Evolutionary conservation across 768 basidiomycete species (phyloP).

Genomic region (Candolleomyces aberdarensis): DNA sequence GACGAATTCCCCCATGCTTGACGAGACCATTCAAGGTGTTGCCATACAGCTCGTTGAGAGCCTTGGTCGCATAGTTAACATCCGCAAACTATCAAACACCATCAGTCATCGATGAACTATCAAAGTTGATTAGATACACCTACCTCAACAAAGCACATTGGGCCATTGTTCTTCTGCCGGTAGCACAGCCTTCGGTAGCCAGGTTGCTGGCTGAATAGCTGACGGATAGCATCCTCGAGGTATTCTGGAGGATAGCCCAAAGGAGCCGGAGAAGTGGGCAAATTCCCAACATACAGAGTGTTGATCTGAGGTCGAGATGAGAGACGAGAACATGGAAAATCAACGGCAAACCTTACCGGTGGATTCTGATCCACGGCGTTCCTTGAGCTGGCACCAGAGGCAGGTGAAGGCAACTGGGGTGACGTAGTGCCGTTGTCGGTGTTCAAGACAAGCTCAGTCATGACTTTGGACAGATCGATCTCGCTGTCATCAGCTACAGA

Average conservation of each 20-base stretch:
- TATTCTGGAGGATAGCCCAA: conserved; percentile 71
- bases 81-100: conserved; percentile 73
- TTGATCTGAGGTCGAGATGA: conserved; percentile 61
- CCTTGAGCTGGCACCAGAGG: conserved; percentile 55
- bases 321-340: background rate
- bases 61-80: conserved; percentile 76
- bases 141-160: conserved; percentile 99
- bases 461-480: conserved; percentile 34
- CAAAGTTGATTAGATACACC: background rate
- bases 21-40: conserved; percentile 88
- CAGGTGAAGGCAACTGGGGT: conserved; percentile 75
- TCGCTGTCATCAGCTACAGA: conserved; percentile 19
- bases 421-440: conserved; percentile 57
- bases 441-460: conserved; percentile 50
- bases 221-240: conserved; percentile 83
- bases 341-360: conserved; percentile 51
- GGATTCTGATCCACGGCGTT: conserved; percentile 86
- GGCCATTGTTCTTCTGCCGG: conserved; percentile 94
- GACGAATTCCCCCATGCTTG: conserved; percentile 92
- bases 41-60: conserved; percentile 89
- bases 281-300: conserved; percentile 98
- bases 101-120: conserved; percentile 11
- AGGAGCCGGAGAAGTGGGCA: conserved; percentile 78
- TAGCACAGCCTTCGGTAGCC: conserved; percentile 94
- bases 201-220: conserved; percentile 71